phyloP scores from a whole-genome alignment of 768 basidiomycete genomes.

The Auriscalpium microsporum region DNA sequence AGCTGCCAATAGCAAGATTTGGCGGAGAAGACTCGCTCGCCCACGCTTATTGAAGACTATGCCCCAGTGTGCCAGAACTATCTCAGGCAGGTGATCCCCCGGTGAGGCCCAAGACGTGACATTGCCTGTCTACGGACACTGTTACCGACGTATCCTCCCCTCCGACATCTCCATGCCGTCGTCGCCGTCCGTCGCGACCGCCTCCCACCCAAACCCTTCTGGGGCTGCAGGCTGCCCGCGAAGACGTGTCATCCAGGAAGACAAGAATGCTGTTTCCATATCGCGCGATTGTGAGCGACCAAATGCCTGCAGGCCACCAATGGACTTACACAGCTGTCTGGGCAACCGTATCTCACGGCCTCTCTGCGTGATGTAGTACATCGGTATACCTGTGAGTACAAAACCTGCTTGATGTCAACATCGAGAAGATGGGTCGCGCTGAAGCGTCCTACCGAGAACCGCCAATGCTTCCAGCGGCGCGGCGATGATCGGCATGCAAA shows the following conservation, averaged over 20 bases:
- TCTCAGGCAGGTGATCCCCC: no score
- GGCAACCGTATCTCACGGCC: constrained; percentile 29
- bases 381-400: constrained; percentile 68
- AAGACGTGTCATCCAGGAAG: constrained; percentile 36
- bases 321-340: constrained; percentile 20
- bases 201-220: constrained; percentile 63
- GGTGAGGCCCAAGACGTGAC: no score
- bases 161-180: constrained; percentile 63
- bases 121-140: no score
- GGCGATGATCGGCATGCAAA: constrained; percentile 92
- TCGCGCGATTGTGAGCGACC: neutral
- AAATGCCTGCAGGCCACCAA: constrained; percentile 2
- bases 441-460: constrained; percentile 58
- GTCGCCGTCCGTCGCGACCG: constrained; percentile 63
- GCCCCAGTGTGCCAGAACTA: no score
- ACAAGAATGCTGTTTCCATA: constrained; percentile 30
- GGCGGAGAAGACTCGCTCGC: no score
- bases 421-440: constrained; percentile 1
- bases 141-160: neutral
- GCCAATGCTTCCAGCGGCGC: constrained; percentile 84
- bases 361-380: constrained; percentile 72
- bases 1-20: no score
- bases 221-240: constrained; percentile 36
- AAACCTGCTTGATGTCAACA: constrained; percentile 44
- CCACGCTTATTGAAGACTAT: no score